phyloP scores from a whole-genome alignment of 345 rosid species.

The Nasturtium officinale region DNA sequence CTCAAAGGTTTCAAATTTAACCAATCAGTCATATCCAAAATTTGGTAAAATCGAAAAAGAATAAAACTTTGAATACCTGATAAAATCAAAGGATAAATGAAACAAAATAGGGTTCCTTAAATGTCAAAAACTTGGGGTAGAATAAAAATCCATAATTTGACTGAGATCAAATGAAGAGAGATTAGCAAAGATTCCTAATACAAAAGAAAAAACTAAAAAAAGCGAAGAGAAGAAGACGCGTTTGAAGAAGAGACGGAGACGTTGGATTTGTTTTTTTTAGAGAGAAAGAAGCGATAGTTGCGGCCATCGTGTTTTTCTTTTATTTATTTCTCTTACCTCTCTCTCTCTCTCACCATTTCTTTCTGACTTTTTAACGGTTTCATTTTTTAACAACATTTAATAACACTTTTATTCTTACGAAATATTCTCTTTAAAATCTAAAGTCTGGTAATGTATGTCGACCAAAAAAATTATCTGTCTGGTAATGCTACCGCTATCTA shows the following conservation, averaged over 20 bases:
- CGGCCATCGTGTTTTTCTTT: conserved; percentile 36
- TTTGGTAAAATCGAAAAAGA: neutral
- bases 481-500: neutral
- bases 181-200: neutral
- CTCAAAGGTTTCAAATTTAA: conserved; percentile 7
- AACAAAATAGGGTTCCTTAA: conserved; percentile 19
- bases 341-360: conserved; percentile 23
- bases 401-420: neutral
- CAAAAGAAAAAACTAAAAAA: neutral
- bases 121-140: conserved; percentile 30
- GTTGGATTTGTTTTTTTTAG: conserved; percentile 34
- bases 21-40: neutral
- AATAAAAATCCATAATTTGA: conserved; percentile 42
- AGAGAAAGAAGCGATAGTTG: conserved; percentile 32
- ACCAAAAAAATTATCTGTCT: no score
- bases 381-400: conserved; percentile 17
- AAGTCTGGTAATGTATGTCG: no score
- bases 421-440: conserved; percentile 7
- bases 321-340: conserved; percentile 6
- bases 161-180: conserved; percentile 17
- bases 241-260: conserved; percentile 44
- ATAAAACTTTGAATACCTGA: conserved; percentile 30
- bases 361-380: conserved; percentile 36
- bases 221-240: conserved; percentile 39
- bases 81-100: conserved; percentile 37